Evolutionary conservation across 495 filamentous ascomycete species (phyloP).

Genomic region (Pseudevernia furfuracea): DNA sequence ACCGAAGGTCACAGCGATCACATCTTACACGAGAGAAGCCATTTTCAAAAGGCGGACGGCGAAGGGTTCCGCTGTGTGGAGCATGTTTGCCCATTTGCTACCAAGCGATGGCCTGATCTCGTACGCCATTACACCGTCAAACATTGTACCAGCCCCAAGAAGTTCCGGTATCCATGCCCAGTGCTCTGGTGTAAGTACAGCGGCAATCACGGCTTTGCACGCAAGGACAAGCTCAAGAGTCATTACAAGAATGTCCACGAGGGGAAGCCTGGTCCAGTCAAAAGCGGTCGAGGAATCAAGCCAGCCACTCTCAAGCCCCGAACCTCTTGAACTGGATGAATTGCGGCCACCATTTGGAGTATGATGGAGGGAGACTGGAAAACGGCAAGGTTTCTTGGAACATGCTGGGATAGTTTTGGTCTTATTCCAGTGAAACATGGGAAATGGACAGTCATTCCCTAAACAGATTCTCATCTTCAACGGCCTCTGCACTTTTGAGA

Average conservation of each 20-base stretch:
- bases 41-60: neutral
- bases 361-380: neutral
- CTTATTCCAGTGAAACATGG: too few relatives aligned
- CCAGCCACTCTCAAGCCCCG: neutral
- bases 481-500: too few relatives aligned
- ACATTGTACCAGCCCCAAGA: conserved; percentile 6
- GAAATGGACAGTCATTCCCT: too few relatives aligned
- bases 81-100: neutral
- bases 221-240: conserved; percentile 20
- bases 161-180: conserved; percentile 5
- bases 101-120: conserved; percentile 6
- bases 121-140: conserved; percentile 7
- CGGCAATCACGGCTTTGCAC: conserved; percentile 14
- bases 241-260: conserved; percentile 13
- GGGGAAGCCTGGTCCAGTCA: neutral
- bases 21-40: conserved; percentile 6
- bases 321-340: neutral
- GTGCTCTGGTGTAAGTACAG: conserved; percentile 10
- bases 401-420: neutral
- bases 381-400: neutral
- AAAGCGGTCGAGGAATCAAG: conserved; percentile 15
- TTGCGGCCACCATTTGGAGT: neutral
- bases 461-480: too few relatives aligned
- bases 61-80: conserved; percentile 2
- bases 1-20: too few relatives aligned